Evolutionary conservation across 2,329 filamentous ascomycete species (phyloP).

Genomic region (Hyphodiscus sp.): DNA sequence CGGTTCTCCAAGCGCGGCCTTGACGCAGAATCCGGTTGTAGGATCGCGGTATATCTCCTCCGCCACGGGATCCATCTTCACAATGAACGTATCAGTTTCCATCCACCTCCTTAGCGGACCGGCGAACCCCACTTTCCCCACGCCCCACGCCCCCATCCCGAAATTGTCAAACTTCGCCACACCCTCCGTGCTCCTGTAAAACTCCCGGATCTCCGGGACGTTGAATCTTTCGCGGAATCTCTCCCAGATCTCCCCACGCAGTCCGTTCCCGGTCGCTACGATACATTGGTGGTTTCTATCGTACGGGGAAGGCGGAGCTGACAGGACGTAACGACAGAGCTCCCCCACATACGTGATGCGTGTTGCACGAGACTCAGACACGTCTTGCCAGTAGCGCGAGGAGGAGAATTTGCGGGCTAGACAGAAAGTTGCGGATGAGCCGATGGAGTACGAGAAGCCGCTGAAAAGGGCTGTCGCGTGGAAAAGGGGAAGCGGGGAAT

Average conservation of each 20-base stretch:
- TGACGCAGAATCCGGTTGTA: slow-evolving; percentile 37
- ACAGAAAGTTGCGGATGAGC: slow-evolving; percentile 36
- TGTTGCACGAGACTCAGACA: slow-evolving; percentile 36
- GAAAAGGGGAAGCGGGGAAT: slow-evolving; percentile 41
- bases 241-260: slow-evolving; percentile 42
- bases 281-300: slow-evolving; percentile 39
- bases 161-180: slow-evolving; percentile 40
- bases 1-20: slow-evolving; percentile 32
- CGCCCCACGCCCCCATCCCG: slow-evolving; percentile 34
- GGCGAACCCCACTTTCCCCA: slow-evolving; percentile 38
- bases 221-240: slow-evolving; percentile 37
- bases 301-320: slow-evolving; percentile 37
- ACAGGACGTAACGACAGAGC: slow-evolving; percentile 41
- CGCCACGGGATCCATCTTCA: slow-evolving; percentile 31
- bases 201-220: slow-evolving; percentile 40
- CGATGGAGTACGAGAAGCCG: slow-evolving; percentile 35
- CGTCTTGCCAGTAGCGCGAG: slow-evolving; percentile 39
- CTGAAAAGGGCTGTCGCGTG: slow-evolving; percentile 43
- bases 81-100: slow-evolving; percentile 37
- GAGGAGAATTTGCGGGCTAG: slow-evolving; percentile 40
- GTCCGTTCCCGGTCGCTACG: slow-evolving; percentile 40
- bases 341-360: slow-evolving; percentile 43
- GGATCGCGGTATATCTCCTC: slow-evolving; percentile 37
- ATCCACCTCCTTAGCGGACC: slow-evolving; percentile 35
- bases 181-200: slow-evolving; percentile 42